Evolutionary conservation across 768 basidiomycete genomes (phyloP), one percentile per base, ranked within the genome.

Genomic region (Trametes elegans): DNA sequence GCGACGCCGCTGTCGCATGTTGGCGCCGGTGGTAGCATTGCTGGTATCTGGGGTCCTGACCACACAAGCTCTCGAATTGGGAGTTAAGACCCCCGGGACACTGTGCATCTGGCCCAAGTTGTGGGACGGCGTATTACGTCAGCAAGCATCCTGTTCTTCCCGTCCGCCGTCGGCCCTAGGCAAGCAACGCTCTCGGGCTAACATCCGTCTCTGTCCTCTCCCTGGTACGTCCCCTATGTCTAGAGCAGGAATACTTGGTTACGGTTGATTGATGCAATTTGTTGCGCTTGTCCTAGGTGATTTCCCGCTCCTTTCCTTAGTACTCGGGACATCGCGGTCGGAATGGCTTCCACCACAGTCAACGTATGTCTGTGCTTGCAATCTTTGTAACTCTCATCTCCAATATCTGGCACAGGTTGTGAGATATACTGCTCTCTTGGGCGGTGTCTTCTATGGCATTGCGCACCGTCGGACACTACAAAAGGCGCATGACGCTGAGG

Each of bases 401-500:
- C n/a, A n/a, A n/a, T n/a, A n/a, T n/a, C n/a, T n/a, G n/a, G n/a
- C n/a, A 14, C 34, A 66, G 96, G 96, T 96, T 71, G 88, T 88
- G 66, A 90, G 96, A 67, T 98, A 96, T 73, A 87, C 93, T 18
- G 93, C 95, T 46, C 83, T 99, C 63, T 73, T 87, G 61, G 79
- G 84, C 38, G 96, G 96, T 68, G 81, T 96, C 62, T 73, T 85
- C 69, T 98, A 98, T 71, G 96, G 96, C 68, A 86, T 95, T 71
- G 84, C 84, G 67, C 95, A 98, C 78, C 88, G 90, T 67, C 84
- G 89, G 66, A 88, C 94, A 66, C 75, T 99, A 62, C 93, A 96
- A 76, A 80, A 83, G 59, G 76, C 81, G 49, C 83, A 91, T 69
- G 85, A 96, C 72, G 74, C 82, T 57, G 81, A 88, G 62, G 90